These are phyloP conservation scores for Bauhinia variegata DNA, from an alignment of 306 rosid species.

Conservation along the genomic window DNA sequence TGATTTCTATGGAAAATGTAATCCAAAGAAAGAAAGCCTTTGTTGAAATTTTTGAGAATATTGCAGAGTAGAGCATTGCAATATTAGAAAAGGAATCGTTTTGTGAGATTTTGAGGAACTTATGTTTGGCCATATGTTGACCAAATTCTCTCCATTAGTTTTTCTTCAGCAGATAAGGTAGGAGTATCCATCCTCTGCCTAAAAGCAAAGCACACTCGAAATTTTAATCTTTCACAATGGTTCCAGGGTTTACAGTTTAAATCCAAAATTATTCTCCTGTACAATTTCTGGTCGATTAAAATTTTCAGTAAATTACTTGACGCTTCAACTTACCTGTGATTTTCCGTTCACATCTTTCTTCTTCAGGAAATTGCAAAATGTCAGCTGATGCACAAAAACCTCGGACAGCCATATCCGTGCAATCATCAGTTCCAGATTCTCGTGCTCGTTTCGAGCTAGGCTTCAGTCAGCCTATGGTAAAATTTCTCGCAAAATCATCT, in stretches of 20 bases:
- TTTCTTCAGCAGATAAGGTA: too few relatives aligned
- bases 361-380: constrained; percentile 58
- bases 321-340: constrained; percentile 19
- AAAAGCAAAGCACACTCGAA: constrained; percentile 18
- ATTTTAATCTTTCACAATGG: constrained; percentile 15
- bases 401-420: constrained; percentile 59
- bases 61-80: not conserved
- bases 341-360: constrained; percentile 39
- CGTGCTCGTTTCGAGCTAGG: constrained; percentile 72
- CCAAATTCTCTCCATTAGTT: too few relatives aligned
- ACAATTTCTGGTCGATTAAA: too few relatives aligned
- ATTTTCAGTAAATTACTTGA: constrained; percentile 10
- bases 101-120: constrained; percentile 18
- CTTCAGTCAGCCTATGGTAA: constrained; percentile 81
- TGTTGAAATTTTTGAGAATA: not conserved
- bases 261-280: too few relatives aligned
- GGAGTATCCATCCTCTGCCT: not conserved
- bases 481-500: constrained; percentile 17
- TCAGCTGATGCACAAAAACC: constrained; percentile 60
- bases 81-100: constrained; percentile 3
- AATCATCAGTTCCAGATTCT: constrained; percentile 53
- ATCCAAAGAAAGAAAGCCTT: not conserved
- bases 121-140: constrained; percentile 16
- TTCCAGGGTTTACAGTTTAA: constrained; percentile 9
- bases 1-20: constrained; percentile 15